These are phyloP conservation scores for Cydonia oblonga DNA, from an alignment of 331 rosid species.

Conservation along the genomic window DNA sequence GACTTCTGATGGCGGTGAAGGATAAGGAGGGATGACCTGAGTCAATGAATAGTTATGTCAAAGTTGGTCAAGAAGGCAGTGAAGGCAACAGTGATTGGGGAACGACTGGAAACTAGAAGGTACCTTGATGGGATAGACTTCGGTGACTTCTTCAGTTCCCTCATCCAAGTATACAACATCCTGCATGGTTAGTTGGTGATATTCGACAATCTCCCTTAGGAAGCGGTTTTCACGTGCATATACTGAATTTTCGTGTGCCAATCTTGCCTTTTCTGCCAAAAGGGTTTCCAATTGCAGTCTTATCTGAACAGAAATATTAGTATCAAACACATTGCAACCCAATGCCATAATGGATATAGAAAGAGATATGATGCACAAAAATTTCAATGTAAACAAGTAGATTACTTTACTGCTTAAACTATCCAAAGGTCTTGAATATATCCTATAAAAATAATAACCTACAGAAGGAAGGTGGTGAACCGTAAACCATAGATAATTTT, in stretches of 20 bases:
- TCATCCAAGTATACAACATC: conserved; percentile 92
- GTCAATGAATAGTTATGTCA: background rate
- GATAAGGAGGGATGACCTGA: conserved; percentile 8
- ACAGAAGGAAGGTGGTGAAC: too few relatives aligned
- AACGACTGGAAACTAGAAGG: conserved; percentile 24
- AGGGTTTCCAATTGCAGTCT: conserved; percentile 93
- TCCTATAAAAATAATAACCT: too few relatives aligned
- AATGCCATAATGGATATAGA: background rate
- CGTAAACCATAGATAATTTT: background rate
- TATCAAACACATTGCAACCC: conserved; percentile 2
- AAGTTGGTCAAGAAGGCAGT: conserved; percentile 2
- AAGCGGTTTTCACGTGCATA: conserved; percentile 92
- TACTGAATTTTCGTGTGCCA: conserved; percentile 84
- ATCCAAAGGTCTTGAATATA: too few relatives aligned
- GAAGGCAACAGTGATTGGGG: conserved; percentile 10
- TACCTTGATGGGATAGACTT: conserved; percentile 69
- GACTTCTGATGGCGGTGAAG: background rate
- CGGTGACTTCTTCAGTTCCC: conserved; percentile 78
- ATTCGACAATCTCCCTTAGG: conserved; percentile 88
- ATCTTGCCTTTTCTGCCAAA: conserved; percentile 87
- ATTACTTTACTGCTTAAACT: background rate
- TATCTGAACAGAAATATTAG: conserved; percentile 41
- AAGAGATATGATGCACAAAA: background rate
- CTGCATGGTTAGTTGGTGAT: conserved; percentile 96
- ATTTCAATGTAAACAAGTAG: background rate